Evolutionary conservation across 1,284 basidiomycete species (phyloP).

Genomic region (Rhodotorula sp.): DNA sequence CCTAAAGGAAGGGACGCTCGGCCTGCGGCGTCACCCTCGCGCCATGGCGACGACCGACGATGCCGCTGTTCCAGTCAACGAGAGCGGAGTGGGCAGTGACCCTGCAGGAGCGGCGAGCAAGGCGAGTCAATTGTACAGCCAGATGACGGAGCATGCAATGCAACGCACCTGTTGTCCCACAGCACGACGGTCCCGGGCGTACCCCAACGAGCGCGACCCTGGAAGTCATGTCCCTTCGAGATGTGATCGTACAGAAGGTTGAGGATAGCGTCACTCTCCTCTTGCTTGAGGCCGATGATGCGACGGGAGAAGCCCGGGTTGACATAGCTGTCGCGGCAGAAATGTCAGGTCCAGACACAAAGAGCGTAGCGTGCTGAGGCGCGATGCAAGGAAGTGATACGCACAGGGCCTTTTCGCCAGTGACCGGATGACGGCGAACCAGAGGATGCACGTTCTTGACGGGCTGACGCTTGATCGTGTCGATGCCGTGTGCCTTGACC

Average conservation of each 20-base stretch:
- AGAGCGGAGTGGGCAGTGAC: constrained; percentile 66
- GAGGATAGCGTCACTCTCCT: constrained; percentile 46
- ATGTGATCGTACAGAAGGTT: constrained; percentile 41
- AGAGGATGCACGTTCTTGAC: constrained; percentile 48
- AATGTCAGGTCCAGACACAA: too few relatives aligned
- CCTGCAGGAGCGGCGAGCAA: not conserved
- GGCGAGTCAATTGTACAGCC: not conserved
- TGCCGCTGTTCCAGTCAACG: constrained; percentile 66
- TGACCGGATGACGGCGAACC: constrained; percentile 49
- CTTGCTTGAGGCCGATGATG: constrained; percentile 49
- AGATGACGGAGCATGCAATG: not conserved
- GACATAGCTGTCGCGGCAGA: constrained; percentile 40
- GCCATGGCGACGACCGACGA: constrained; percentile 65
- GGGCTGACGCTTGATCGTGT: constrained; percentile 41
- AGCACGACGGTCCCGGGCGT: constrained; percentile 57
- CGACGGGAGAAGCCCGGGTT: constrained; percentile 46
- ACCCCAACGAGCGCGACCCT: constrained; percentile 27
- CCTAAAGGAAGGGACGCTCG: constrained; percentile 60
- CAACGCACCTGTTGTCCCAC: constrained; percentile 53
- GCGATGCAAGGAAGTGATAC: not conserved
- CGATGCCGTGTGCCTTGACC: constrained; percentile 9
- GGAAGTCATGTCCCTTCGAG: constrained; percentile 29
- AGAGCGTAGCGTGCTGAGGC: not conserved
- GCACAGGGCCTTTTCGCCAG: constrained; percentile 44
- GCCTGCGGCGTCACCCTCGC: constrained; percentile 79